phyloP scores from a whole-genome alignment of 2,329 filamentous ascomycete genomes.

The Colletotrichum sp. region DNA sequence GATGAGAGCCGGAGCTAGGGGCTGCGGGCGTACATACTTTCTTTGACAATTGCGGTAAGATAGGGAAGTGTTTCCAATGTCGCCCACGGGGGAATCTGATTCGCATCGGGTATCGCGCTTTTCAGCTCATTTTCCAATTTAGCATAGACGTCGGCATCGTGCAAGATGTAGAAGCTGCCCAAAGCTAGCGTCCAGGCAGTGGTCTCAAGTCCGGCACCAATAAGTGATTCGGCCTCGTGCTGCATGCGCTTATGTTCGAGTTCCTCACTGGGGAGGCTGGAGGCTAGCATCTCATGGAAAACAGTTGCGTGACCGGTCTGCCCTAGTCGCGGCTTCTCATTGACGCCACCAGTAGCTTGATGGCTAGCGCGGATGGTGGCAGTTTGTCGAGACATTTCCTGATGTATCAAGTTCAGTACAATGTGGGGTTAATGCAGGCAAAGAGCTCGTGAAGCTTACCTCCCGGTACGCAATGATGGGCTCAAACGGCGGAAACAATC shows the following conservation, averaged over 20 bases:
- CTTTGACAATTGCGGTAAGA: background rate
- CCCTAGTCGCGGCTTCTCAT: background rate
- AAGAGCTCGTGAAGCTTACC: background rate
- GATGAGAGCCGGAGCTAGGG: too few species aligned
- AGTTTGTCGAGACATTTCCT: background rate
- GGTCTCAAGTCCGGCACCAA: background rate
- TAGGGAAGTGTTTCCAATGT: background rate
- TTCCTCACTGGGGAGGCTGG: background rate
- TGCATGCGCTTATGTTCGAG: background rate
- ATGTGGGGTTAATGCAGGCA: background rate
- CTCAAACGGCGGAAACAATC: background rate
- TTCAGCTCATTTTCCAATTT: background rate
- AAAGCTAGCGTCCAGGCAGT: background rate
- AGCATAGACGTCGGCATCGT: background rate
- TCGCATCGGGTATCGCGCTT: background rate
- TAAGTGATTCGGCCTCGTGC: background rate
- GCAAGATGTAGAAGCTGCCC: background rate
- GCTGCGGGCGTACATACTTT: background rate
- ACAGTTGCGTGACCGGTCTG: background rate
- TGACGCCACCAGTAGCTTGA: background rate
- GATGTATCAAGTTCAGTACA: background rate
- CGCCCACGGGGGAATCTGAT: background rate
- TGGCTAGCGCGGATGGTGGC: background rate
- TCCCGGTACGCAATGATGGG: background rate
- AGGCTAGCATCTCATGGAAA: background rate